Percentiles rank a stretch among this genome's conserved stretches.
These are phyloP conservation scores for Clarireedia paspali DNA, from an alignment of 2,329 filamentous ascomycete genomes.

Conservation along the genomic window DNA sequence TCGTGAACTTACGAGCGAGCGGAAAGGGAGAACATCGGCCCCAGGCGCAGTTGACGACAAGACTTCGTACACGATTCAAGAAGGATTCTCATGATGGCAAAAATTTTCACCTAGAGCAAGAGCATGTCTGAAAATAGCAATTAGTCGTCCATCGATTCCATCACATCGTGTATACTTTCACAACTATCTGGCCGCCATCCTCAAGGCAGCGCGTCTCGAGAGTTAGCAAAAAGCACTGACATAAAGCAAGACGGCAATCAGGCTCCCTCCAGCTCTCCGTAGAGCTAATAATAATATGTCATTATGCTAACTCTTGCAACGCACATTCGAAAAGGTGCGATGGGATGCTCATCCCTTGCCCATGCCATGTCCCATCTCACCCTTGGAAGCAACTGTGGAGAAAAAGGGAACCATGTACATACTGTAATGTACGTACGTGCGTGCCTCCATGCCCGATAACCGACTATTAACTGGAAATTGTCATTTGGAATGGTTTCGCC, in stretches of 20 bases:
- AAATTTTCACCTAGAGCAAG: no score
- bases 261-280: neutral
- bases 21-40: no score
- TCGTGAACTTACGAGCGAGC: no score
- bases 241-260: neutral
- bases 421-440: slow-evolving; percentile 6
- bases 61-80: no score
- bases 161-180: no score
- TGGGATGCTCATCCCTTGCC: neutral
- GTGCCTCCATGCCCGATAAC: slow-evolving; percentile 6
- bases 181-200: no score
- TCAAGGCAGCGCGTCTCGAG: no score
- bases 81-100: no score
- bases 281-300: neutral
- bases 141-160: no score
- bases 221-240: neutral
- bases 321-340: neutral
- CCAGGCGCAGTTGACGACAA: no score
- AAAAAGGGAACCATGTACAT: slow-evolving; percentile 6
- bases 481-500: neutral
- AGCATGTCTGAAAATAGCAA: no score
- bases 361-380: neutral
- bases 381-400: neutral
- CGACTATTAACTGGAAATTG: slow-evolving; percentile 3
- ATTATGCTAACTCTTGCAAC: neutral